These are phyloP conservation scores for Pyrus hybrid DNA, from an alignment of 331 rosid genomes.

Conservation along the genomic window DNA sequence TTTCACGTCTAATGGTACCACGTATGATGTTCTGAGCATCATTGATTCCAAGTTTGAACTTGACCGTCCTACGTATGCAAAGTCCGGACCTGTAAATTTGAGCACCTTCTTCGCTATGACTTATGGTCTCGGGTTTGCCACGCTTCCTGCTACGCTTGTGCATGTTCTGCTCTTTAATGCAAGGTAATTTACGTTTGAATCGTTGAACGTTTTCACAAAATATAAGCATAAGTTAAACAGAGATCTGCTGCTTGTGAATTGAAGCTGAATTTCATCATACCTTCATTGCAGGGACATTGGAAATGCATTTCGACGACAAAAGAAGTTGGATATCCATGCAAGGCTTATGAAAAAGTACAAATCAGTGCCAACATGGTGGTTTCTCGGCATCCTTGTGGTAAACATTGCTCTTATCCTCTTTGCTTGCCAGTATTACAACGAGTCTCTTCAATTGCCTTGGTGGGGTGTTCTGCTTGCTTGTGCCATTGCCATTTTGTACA, in stretches of 20 bases:
- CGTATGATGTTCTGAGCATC: slow-evolving; percentile 42
- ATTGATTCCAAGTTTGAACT: slow-evolving; percentile 61
- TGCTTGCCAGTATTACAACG: slow-evolving; percentile 45
- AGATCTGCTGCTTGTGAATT: background rate
- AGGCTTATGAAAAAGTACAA: slow-evolving; percentile 60
- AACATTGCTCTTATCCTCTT: slow-evolving; percentile 55
- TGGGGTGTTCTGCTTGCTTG: slow-evolving; percentile 81
- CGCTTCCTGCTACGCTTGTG: slow-evolving; percentile 63
- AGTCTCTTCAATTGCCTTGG: slow-evolving; percentile 80
- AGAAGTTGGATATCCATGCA: slow-evolving; percentile 52
- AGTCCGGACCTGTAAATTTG: slow-evolving; percentile 53
- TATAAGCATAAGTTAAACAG: background rate
- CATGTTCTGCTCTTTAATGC: slow-evolving; percentile 72
- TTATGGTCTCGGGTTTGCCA: slow-evolving; percentile 76
- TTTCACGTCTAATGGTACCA: slow-evolving; percentile 53
- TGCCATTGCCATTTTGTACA: slow-evolving; percentile 47
- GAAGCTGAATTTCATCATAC: background rate
- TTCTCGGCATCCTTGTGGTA: slow-evolving; percentile 34
- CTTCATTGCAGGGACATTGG: slow-evolving; percentile 37
- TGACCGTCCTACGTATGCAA: slow-evolving; percentile 39
- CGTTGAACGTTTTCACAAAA: background rate
- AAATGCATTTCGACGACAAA: slow-evolving; percentile 39
- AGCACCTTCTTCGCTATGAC: slow-evolving; percentile 86
- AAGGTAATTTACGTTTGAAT: slow-evolving; percentile 30
- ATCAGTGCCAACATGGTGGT: slow-evolving; percentile 73